Base-by-base conservation (phyloP, 257 asterid genomes). In the Solanum pimpinellifolium region DNA sequence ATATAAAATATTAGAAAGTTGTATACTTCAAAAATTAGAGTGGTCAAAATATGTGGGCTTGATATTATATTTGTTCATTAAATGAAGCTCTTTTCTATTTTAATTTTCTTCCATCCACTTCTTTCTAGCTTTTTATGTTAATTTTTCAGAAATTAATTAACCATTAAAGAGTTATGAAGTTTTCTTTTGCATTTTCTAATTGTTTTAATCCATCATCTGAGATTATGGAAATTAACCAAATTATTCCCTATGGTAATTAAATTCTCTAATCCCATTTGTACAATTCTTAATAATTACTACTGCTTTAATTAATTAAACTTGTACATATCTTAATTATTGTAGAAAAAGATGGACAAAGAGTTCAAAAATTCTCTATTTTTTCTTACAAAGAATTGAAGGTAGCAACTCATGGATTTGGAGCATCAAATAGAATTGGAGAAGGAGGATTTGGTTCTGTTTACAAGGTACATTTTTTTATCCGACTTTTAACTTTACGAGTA, bases 391-490 rank as follows among this genome's bases (percentile, higher is more conserved):
- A 93, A 66, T 89, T 95, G 86, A 86, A 91, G 89, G 70, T 91
- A 31, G 97, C 95, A 21, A 93, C 98, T 42, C 93, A 89, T 49
- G 97, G 95, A 5, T 95, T 94, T 88, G 90, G 88, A 87, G 52
- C 86, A 62, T 89, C 90, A 68, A 88, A 92, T 91, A 91, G 91
- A 90, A 89, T 95, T 77, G 98, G 98, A 85, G 95, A 93, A 84
- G 98, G 98, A 21, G 97, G 93, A 29, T 92, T 92, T 84, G 96
- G 97, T 77, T 77, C 86, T 86, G 98, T 95, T 88, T 95, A 94
- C 93, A 93, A 92, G 96, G 98, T 56, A 56, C 2, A 56, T 56
- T 20, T 56, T 41, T 56, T 56, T 1, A 20, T 56, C 65, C 1
- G 25, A 20, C 65, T 56, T 56, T 0, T 56, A 56, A 20, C 25